A percentile compares a stretch with the other conserved stretches of the same genome.
Evolutionary conservation across 306 rosid genomes (phyloP).

Genomic region (Begonia fuchsioides): DNA sequence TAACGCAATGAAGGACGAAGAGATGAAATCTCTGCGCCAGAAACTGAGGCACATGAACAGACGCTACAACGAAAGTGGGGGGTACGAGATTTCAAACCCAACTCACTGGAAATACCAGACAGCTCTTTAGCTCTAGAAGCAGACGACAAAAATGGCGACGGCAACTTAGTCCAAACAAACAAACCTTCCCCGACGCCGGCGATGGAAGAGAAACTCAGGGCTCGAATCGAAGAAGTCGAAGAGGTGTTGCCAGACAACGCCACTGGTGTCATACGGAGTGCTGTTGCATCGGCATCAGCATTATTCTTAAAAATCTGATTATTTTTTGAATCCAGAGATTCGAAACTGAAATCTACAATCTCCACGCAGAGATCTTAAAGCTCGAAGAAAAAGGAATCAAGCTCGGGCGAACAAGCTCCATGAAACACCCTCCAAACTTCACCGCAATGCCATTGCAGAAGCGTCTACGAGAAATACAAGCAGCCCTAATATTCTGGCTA

Average conservation of each 20-base stretch:
- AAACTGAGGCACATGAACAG: slow-evolving; percentile 47
- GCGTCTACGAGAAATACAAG: slow-evolving; percentile 71
- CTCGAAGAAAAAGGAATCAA: slow-evolving; percentile 29
- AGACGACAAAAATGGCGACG: neutral
- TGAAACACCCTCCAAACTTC: slow-evolving; percentile 26
- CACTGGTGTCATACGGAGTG: too few species aligned
- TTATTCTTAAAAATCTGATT: too few species aligned
- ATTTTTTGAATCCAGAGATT: slow-evolving; percentile 57
- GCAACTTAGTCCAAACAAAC: slow-evolving; percentile 18
- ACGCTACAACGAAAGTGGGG: slow-evolving; percentile 31
- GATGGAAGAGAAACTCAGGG: slow-evolving; percentile 53
- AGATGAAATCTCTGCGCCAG: slow-evolving; percentile 51
- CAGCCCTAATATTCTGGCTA: slow-evolving; percentile 52
- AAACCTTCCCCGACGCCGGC: slow-evolving; percentile 23
- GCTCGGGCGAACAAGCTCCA: slow-evolving; percentile 26
- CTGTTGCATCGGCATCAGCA: too few species aligned
- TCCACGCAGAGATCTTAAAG: slow-evolving; percentile 37
- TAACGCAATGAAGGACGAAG: slow-evolving; percentile 65
- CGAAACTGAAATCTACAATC: slow-evolving; percentile 45
- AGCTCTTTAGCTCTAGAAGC: too few species aligned
- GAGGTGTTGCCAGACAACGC: too few species aligned
- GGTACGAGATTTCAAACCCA: slow-evolving; percentile 8
- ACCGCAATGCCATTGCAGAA: slow-evolving; percentile 70
- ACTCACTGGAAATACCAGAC: too few species aligned
- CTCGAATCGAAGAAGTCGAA: slow-evolving; percentile 54